Percentiles rank a stretch among this genome's conserved stretches.
These are phyloP conservation scores for Cryptococcus deneoformans DNA, from an alignment of 1,284 basidiomycete species.

Conservation along the genomic window DNA sequence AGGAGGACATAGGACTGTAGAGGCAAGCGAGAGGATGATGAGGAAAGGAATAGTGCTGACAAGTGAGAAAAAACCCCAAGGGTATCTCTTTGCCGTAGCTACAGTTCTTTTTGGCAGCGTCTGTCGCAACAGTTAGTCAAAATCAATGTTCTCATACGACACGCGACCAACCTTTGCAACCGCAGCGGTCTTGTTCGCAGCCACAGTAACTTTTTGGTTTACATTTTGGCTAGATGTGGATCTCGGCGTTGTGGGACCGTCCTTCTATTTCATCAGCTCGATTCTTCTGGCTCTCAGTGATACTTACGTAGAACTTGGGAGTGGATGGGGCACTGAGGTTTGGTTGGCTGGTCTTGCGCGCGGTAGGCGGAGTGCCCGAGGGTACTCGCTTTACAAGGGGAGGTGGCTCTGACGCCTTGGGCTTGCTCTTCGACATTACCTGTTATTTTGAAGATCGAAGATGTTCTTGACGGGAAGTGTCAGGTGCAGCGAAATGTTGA, in stretches of 20 bases:
- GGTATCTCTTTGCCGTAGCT: conserved; percentile 23
- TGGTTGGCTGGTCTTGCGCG: conserved; percentile 12
- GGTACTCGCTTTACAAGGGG: conserved; percentile 5
- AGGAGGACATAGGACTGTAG: conserved; percentile 43
- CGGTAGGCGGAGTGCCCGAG: conserved; percentile 6
- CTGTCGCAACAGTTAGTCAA: not conserved
- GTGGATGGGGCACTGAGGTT: conserved; percentile 4
- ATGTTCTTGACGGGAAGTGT: not conserved
- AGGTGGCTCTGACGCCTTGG: conserved; percentile 5
- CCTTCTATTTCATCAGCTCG: too few species aligned
- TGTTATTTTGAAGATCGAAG: not conserved
- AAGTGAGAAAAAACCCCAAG: conserved; percentile 29
- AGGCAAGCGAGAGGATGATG: conserved; percentile 38
- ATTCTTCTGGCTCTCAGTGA: not conserved
- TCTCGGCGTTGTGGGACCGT: too few species aligned
- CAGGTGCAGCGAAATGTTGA: not conserved
- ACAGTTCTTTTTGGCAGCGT: conserved; percentile 18
- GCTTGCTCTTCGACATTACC: conserved; percentile 13
- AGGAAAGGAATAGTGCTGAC: conserved; percentile 39
- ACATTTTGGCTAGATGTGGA: too few species aligned
- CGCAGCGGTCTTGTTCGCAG: conserved; percentile 15
- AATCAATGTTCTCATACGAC: not conserved
- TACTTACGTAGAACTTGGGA: conserved; percentile 29
- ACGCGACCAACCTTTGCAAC: conserved; percentile 23
- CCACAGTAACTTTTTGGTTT: not conserved